These are phyloP conservation scores for Taiozyma onychis DNA, from an alignment of 1,139 yeast species.

Conservation along the genomic window DNA sequence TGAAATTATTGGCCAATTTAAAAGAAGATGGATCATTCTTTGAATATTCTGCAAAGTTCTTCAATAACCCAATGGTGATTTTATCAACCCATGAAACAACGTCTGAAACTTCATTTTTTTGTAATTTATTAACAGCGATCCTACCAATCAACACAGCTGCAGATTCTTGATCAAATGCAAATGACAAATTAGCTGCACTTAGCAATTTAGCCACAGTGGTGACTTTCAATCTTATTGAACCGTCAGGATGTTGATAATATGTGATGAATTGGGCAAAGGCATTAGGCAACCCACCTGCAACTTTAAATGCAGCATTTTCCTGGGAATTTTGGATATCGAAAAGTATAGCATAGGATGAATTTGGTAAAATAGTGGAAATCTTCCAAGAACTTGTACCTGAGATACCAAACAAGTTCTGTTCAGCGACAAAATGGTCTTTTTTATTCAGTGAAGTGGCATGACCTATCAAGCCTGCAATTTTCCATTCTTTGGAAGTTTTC, in stretches of 20 bases:
- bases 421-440: slow-evolving; percentile 22
- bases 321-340: slow-evolving; percentile 41
- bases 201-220: slow-evolving; percentile 43
- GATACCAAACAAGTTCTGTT: slow-evolving; percentile 37
- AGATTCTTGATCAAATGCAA: slow-evolving; percentile 62
- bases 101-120: slow-evolving; percentile 49
- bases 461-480: slow-evolving; percentile 54
- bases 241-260: slow-evolving; percentile 62
- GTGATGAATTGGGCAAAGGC: slow-evolving; percentile 66
- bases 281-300: slow-evolving; percentile 29
- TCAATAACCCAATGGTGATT: slow-evolving; percentile 62
- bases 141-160: slow-evolving; percentile 65
- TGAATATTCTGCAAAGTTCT: slow-evolving; percentile 69
- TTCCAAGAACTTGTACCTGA: slow-evolving; percentile 60
- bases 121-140: slow-evolving; percentile 70
- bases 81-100: slow-evolving; percentile 70
- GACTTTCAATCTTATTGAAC: slow-evolving; percentile 39
- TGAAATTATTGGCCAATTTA: slow-evolving; percentile 57
- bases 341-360: slow-evolving; percentile 52
- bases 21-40: slow-evolving; percentile 62
- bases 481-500: slow-evolving; percentile 41
- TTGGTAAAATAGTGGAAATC: slow-evolving; percentile 47
- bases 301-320: slow-evolving; percentile 10
- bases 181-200: slow-evolving; percentile 25
- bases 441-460: slow-evolving; percentile 39